A percentile compares a stretch with the other conserved stretches of the same genome.
Evolutionary conservation across 1,284 basidiomycete genomes (phyloP).

Genomic region (Malassezia yamatoensis): DNA sequence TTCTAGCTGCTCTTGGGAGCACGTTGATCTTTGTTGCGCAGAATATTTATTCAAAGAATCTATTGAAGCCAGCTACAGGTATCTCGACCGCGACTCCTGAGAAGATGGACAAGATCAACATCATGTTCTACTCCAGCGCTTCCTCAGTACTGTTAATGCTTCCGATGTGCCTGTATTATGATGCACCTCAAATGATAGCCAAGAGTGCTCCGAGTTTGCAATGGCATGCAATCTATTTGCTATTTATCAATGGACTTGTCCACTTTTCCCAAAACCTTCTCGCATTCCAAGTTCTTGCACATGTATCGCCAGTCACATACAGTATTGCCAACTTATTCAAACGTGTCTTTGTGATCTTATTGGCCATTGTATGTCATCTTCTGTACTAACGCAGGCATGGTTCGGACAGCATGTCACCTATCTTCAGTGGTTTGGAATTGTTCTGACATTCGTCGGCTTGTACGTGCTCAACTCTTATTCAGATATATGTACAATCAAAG

Average conservation of each 20-base stretch:
- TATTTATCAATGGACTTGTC: constrained; percentile 83
- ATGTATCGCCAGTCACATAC: constrained; percentile 95
- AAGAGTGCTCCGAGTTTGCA: constrained; percentile 6
- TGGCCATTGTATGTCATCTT: constrained; percentile 59
- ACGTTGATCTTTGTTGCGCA: constrained; percentile 77
- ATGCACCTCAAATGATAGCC: constrained; percentile 18
- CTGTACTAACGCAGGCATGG: constrained; percentile 55
- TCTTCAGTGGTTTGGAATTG: constrained; percentile 73
- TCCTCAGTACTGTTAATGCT: constrained; percentile 65
- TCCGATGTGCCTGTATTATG: constrained; percentile 40
- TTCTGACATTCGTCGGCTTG: constrained; percentile 75
- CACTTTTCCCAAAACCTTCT: constrained; percentile 96
- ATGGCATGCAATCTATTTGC: constrained; percentile 54
- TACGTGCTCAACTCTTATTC: constrained; percentile 50
- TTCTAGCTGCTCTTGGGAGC: constrained; percentile 22
- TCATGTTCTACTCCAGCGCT: constrained; percentile 86
- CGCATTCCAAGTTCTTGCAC: constrained; percentile 87
- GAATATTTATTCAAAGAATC: constrained; percentile 99
- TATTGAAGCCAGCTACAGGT: constrained; percentile 54
- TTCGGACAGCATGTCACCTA: constrained; percentile 78
- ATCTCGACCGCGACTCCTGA: constrained; percentile 51
- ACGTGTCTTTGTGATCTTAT: constrained; percentile 92
- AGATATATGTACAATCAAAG: constrained; percentile 75
- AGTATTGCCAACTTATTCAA: constrained; percentile 96
- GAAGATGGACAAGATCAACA: constrained; percentile 91